phyloP scores from a whole-genome alignment of 352 stramenopile genomes.

The Phytophthora pini region DNA sequence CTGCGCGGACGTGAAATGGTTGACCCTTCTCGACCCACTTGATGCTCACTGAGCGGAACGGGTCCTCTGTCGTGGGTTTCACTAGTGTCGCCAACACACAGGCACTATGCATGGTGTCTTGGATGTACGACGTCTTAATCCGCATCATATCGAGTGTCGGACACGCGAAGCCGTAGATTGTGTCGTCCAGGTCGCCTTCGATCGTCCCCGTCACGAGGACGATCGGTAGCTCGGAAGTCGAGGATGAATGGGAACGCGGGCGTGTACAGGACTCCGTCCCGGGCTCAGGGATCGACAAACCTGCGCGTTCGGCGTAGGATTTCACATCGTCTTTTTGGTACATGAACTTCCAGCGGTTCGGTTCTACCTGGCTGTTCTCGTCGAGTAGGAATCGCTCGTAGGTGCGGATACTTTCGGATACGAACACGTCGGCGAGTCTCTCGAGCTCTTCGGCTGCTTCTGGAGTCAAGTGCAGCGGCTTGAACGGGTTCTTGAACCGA shows the following conservation, averaged over 20 bases:
- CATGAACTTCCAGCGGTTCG: slow-evolving; percentile 49
- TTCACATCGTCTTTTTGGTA: slow-evolving; percentile 43
- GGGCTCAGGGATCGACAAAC: background rate
- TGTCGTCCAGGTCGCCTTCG: slow-evolving; percentile 45
- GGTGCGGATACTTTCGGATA: slow-evolving; percentile 34
- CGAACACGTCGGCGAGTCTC: slow-evolving; percentile 38
- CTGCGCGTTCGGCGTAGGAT: slow-evolving; percentile 34
- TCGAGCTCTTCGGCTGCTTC: slow-evolving; percentile 35
- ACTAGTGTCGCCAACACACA: slow-evolving; percentile 43
- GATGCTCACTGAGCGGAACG: slow-evolving; percentile 42
- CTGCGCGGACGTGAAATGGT: slow-evolving; percentile 30
- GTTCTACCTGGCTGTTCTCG: slow-evolving; percentile 29
- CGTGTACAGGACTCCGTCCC: slow-evolving; percentile 11
- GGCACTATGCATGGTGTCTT: slow-evolving; percentile 31
- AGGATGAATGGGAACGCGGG: slow-evolving; percentile 18
- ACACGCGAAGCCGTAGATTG: slow-evolving; percentile 44
- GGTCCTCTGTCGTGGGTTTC: slow-evolving; percentile 28
- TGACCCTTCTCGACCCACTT: slow-evolving; percentile 47
- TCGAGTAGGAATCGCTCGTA: slow-evolving; percentile 40
- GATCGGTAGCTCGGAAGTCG: slow-evolving; percentile 31
- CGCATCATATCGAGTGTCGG: slow-evolving; percentile 44
- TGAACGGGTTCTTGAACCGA: slow-evolving; percentile 40
- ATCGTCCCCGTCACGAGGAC: slow-evolving; percentile 41
- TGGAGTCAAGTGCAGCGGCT: slow-evolving; percentile 28
- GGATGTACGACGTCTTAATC: slow-evolving; percentile 45